Conservation (phyloP, 2,329 filamentous ascomycete species). For the Diaporthe humulicola region DNA sequence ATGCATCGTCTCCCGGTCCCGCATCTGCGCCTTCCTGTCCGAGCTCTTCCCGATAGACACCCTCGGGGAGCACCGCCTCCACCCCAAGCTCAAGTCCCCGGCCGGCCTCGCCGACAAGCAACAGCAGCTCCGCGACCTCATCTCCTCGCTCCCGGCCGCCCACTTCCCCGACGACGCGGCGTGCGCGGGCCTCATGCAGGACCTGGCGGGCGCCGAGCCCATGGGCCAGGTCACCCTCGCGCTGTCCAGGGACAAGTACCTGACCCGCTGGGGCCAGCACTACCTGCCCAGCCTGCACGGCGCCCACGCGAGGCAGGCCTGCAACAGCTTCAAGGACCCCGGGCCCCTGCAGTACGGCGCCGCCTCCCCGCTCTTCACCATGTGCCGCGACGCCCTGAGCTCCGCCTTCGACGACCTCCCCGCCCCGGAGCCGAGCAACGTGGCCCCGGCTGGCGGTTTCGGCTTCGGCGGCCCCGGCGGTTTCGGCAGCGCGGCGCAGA, state of each 20-base stretch:
- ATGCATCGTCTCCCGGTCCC: conserved; percentile 66
- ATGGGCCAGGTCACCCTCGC: conserved; percentile 66
- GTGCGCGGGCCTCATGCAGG: conserved; percentile 62
- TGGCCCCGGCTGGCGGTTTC: neutral
- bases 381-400: conserved; percentile 64
- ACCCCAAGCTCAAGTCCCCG: neutral
- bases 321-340: conserved; percentile 73
- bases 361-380: conserved; percentile 64
- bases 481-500: too few species aligned
- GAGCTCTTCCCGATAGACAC: conserved; percentile 56
- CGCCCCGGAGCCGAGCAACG: conserved; percentile 56
- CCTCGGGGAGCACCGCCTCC: conserved; percentile 52
- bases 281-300: conserved; percentile 69
- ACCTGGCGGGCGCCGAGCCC: conserved; percentile 59
- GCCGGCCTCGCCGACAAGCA: conserved; percentile 35
- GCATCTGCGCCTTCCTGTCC: conserved; percentile 64
- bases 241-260: conserved; percentile 54
- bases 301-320: conserved; percentile 69
- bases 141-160: conserved; percentile 52
- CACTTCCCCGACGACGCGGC: conserved; percentile 50
- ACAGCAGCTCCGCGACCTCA: conserved; percentile 48
- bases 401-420: conserved; percentile 62
- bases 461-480: too few species aligned
- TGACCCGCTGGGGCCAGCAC: conserved; percentile 67
- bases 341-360: conserved; percentile 68